Percentiles rank a stretch among this genome's conserved stretches.
These are phyloP conservation scores for Litchi chinensis DNA, from an alignment of 345 rosid species.

Conservation along the genomic window DNA sequence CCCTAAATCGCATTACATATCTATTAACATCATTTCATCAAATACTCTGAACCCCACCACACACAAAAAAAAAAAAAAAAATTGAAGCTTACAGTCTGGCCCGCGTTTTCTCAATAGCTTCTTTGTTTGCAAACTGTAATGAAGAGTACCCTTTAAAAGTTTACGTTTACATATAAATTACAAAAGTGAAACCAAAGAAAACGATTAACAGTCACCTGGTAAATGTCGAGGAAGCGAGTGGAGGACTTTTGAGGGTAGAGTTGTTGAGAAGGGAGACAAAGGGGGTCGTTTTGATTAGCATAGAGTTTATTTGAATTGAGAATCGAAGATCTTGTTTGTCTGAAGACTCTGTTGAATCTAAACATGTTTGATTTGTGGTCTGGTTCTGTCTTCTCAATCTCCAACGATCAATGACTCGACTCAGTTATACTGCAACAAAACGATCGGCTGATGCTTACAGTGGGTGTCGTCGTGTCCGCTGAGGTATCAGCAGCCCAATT, in stretches of 20 bases:
- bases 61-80: conserved; percentile 6
- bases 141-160: conserved; percentile 6
- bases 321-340: conserved; percentile 34
- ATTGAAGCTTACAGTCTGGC: conserved; percentile 75
- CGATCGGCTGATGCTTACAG: not conserved
- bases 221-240: conserved; percentile 71
- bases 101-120: conserved; percentile 77
- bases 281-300: conserved; percentile 29
- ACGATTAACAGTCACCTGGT: conserved; percentile 39
- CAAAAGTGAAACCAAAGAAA: not conserved
- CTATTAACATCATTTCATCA: conserved; percentile 18
- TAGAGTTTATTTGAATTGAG: conserved; percentile 18
- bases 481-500: not conserved
- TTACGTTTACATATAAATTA: not conserved
- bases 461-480: not conserved
- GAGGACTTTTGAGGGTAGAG: conserved; percentile 46
- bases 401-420: not conserved
- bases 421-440: not conserved
- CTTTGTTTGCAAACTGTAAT: conserved; percentile 67
- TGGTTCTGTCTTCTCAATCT: not conserved
- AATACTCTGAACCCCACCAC: not conserved
- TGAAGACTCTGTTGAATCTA: conserved; percentile 47
- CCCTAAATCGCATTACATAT: conserved; percentile 51
- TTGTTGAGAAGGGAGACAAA: conserved; percentile 38
- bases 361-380: conserved; percentile 37